Evolutionary conservation across 2,329 filamentous ascomycete genomes (phyloP), one percentile per base, ranked within the genome.

Genomic region (Blastomyces percursus): DNA sequence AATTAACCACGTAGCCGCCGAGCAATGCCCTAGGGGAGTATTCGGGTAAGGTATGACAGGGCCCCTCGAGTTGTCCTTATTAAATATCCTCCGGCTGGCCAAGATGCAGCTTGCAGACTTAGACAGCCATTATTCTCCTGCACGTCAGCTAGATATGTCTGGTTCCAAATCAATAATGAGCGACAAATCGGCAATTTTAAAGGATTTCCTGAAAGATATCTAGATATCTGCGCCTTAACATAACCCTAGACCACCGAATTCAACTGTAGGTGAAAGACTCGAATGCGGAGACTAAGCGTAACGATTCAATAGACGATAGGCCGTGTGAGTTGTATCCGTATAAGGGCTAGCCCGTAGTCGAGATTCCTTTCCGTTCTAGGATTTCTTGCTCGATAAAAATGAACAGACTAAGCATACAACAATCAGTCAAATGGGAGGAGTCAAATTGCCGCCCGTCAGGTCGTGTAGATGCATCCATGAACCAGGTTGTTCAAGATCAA

Each of bases 1-100:
- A 24, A 52, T 51, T 51, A 52, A 38, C 46, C 44, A 60, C 32
- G 48, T 40, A 60, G 48, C 59, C 48, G 46, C 44, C 32, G 59
- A 48, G 30, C 35, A 42, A 51, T 27, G 8, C 30, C 35, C 40
- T 21, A 48, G 42, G 30, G 12, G 3, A 27, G 16, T 59, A 59
- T 30, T 59, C 40, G 56, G 56, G 42, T 59, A 4, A 42, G 24
- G 56, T 59, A 27, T 46, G 56, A 59, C 56, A 48, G 27, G 40
- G 56, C 2, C 24, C 24, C 1, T n/a, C 32, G 16, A 21, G 24
- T 9, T 42, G 30, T 2, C 27, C 1, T 9, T 54, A n/a, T 42
- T 60, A n/a, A 51, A 24, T 52, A 30, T 60, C 30, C 21, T 19
- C 2, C 7, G 48, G 46, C 48, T 52, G 30, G 59, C 21, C n/a